phyloP scores from a whole-genome alignment of 2,329 filamentous ascomycete species.

The Colletotrichum sp. region DNA sequence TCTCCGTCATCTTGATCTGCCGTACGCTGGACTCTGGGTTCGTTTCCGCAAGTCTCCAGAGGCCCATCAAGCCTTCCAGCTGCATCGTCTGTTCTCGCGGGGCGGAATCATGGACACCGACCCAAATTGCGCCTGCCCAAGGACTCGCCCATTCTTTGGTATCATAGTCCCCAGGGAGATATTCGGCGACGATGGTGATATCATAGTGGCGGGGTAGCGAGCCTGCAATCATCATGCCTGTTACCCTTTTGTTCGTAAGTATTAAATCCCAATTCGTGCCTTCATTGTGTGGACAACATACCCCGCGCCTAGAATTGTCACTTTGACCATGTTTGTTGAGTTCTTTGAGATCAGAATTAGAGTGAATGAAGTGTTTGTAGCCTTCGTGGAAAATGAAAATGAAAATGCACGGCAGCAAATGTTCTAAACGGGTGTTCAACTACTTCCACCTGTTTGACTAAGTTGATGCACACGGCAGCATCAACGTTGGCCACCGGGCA shows the following conservation, averaged over 20 bases:
- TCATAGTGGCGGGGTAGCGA: not conserved
- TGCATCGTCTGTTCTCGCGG: not conserved
- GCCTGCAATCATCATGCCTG: not conserved
- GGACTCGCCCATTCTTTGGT: not conserved
- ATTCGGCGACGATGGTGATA: not conserved
- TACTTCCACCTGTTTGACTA: too few relatives aligned
- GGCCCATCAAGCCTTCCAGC: not conserved
- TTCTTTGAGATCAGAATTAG: not conserved
- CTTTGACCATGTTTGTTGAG: not conserved
- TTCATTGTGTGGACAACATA: not conserved
- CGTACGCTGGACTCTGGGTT: not conserved
- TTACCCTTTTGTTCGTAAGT: not conserved
- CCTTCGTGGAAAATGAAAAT: too few relatives aligned
- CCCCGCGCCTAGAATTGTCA: not conserved
- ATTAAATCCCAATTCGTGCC: rapidly evolving
- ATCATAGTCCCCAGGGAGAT: not conserved
- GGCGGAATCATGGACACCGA: not conserved
- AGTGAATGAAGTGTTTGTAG: not conserved
- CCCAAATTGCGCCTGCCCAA: not conserved
- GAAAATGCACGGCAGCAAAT: too few relatives aligned
- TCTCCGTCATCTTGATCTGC: not conserved
- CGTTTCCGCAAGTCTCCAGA: not conserved
- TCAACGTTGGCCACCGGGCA: too few relatives aligned
- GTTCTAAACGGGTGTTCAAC: too few relatives aligned
- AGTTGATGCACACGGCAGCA: too few relatives aligned